phyloP scores from a whole-genome alignment of 2,329 filamentous ascomycete genomes.

The Davidsoniella australis region DNA sequence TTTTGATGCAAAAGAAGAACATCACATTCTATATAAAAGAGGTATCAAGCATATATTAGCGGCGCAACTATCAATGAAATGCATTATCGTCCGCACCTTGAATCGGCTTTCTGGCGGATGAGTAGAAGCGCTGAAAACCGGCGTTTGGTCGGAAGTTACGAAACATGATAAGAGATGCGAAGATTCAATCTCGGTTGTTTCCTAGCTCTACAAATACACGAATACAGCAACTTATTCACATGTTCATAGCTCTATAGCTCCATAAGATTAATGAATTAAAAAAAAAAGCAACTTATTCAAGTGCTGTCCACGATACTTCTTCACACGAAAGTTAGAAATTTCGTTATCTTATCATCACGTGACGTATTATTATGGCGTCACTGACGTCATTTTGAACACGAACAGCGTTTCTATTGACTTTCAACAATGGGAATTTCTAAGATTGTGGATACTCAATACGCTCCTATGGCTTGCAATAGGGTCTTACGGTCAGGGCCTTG shows the following conservation, averaged over 20 bases:
- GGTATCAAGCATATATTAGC: background rate
- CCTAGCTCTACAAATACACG: background rate
- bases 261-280: no score
- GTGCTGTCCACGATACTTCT: background rate
- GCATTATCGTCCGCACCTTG: constrained; percentile 35
- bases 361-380: background rate
- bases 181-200: no score
- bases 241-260: no score
- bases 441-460: background rate
- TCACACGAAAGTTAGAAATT: constrained; percentile 1
- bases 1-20: constrained; percentile 25
- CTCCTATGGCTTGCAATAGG: background rate
- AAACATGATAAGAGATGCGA: background rate
- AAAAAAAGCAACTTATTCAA: background rate
- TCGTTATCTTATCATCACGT: constrained; percentile 12
- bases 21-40: constrained; percentile 21
- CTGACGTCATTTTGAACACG: background rate
- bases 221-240: background rate
- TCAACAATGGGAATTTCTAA: background rate
- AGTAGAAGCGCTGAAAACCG: constrained; percentile 2
- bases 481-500: constrained; percentile 4
- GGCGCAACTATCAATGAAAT: constrained; percentile 40
- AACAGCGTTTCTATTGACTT: background rate
- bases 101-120: constrained; percentile 5
- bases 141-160: background rate